phyloP scores from a whole-genome alignment of 169 alveolate species.

The Cryptosporidium viatorum region DNA sequence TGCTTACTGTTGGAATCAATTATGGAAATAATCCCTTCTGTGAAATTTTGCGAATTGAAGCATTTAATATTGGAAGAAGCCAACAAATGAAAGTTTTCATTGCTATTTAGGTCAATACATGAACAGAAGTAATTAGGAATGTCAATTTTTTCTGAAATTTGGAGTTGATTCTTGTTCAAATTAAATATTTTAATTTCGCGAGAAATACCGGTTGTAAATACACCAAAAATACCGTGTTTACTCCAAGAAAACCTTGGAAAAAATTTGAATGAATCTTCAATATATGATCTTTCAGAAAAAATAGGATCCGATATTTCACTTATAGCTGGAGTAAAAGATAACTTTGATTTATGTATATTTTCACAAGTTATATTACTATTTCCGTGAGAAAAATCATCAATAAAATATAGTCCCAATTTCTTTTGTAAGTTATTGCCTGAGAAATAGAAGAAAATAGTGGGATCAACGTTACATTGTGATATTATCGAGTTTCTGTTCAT shows the following conservation, averaged over 20 bases:
- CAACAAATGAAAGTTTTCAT: conserved; percentile 22
- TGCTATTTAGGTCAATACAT: conserved; percentile 11
- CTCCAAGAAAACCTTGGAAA: conserved; percentile 45
- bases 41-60: not conserved
- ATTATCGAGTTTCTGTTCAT: conserved; percentile 32
- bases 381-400: not conserved
- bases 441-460: conserved; percentile 48
- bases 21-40: conserved; percentile 35
- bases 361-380: not conserved
- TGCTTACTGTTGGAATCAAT: conserved; percentile 5
- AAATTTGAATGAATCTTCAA: not conserved
- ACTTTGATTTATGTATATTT: conserved; percentile 1
- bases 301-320: conserved; percentile 17
- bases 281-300: conserved; percentile 2
- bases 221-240: not conserved
- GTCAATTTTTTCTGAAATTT: conserved; percentile 6
- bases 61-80: conserved; percentile 18
- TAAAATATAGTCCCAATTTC: conserved; percentile 22
- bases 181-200: not conserved
- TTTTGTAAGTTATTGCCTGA: not conserved
- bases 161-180: not conserved
- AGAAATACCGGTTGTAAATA: conserved; percentile 43
- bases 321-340: conserved; percentile 3
- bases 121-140: not conserved
- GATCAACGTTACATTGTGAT: conserved; percentile 39